phyloP scores from a whole-genome alignment of 1,139 yeast genomes.

The Geotrichum aggregatum region DNA sequence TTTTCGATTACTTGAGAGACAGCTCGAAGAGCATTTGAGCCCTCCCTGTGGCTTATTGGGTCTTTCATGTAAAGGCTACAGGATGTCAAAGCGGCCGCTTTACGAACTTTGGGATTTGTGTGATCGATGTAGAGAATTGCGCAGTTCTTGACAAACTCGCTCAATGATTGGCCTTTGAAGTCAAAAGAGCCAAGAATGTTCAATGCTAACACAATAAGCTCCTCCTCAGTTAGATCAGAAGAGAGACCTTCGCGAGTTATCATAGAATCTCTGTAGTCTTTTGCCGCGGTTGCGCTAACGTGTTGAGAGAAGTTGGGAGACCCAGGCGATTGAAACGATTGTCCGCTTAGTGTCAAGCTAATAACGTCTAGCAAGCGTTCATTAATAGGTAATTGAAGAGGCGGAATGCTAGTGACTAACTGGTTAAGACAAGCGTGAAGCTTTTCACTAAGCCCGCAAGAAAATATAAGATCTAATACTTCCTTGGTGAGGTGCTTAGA shows the following conservation, averaged over 20 bases:
- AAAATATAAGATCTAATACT: conserved; percentile 70
- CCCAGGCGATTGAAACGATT: conserved; percentile 79
- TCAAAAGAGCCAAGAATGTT: conserved; percentile 71
- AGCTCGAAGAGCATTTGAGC: conserved; percentile 76
- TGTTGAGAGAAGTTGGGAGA: conserved; percentile 56
- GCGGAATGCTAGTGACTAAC: conserved; percentile 70
- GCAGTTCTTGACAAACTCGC: conserved; percentile 83
- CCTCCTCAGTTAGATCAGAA: conserved; percentile 44
- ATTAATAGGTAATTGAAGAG: conserved; percentile 68
- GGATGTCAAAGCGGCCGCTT: conserved; percentile 80
- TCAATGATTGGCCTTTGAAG: conserved; percentile 69
- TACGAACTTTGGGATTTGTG: conserved; percentile 71
- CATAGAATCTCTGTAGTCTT: conserved; percentile 72
- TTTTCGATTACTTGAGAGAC: conserved; percentile 83
- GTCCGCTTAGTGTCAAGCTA: conserved; percentile 77
- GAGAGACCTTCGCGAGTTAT: conserved; percentile 54
- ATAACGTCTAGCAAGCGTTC: conserved; percentile 68
- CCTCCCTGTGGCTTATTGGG: conserved; percentile 79
- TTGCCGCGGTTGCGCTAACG: conserved; percentile 65
- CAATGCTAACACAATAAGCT: conserved; percentile 61
- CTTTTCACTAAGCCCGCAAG: conserved; percentile 76
- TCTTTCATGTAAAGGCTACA: conserved; percentile 75
- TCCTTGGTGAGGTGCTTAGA: conserved; percentile 84
- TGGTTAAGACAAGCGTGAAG: conserved; percentile 71
- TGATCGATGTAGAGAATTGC: conserved; percentile 79